Base-by-base conservation (phyloP, 2,329 filamentous ascomycete genomes). In the Periglandula ipomoeae region DNA sequence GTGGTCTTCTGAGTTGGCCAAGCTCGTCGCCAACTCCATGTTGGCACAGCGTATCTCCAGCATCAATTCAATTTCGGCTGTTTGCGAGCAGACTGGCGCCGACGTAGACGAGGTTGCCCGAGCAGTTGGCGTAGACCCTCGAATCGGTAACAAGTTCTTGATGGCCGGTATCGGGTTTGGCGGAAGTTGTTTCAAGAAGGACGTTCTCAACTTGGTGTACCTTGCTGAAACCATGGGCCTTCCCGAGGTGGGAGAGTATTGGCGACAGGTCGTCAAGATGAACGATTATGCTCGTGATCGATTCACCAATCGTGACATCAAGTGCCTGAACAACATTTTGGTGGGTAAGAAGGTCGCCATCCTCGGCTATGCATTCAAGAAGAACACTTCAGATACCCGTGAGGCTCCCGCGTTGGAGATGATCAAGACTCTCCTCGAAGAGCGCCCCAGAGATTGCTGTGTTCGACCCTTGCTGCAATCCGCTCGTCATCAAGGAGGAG, bases 101-200 rank as follows among this genome's bases (percentile, higher is more conserved):
- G 81, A 89, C 57, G 76, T 90, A n/a, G 75, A 83, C 52, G 84
- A 89, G 64, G 76, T 91, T 2, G 76, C 84, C 13, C 70, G 71
- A 32, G 79, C 82, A 5, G 74, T 87, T 26, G 87, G 87, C 44
- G 70, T 81, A 34, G 87, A 91, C 58, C 73, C 74, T 7, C 76
- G 87, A 44, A 87, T 91, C 50, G 87, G 87, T 6, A 71, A 76
- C 53, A 80, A 82, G 61, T 87, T 89, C 66, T 71, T 91, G 37
- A 83, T 85, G 65, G 82, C 86, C 7, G 82, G 82, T 35, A 78
- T 89, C 30, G 87, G 87, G 15, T 91, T 90, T 58, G 86, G 87
- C 48, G 87, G 87, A 19, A 85, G 81, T 52, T 91, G 87, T 66
- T 89, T 91, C 72, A 81, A 84, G 64, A 91, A 91, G 66, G 87